Evolutionary conservation across 352 stramenopile species (phyloP).

Genomic region (Phytophthora fragariae): DNA sequence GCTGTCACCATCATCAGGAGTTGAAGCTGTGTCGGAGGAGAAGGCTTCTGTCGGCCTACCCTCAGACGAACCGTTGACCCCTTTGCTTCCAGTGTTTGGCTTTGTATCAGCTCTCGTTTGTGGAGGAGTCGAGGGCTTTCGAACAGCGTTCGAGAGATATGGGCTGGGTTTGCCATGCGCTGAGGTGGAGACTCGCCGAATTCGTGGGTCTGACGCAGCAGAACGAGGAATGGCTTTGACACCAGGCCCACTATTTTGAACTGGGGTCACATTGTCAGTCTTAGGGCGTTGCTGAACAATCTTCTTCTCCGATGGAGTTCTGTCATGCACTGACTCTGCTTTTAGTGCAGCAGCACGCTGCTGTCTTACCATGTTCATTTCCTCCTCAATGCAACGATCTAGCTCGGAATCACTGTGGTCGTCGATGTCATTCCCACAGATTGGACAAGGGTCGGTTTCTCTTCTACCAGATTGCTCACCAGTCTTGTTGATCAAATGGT

Average conservation of each 20-base stretch:
- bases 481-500: constrained; percentile 2
- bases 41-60: constrained; percentile 22
- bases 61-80: neutral
- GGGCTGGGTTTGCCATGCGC: constrained; percentile 38
- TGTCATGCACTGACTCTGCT: neutral
- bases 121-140: constrained; percentile 36
- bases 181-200: constrained; percentile 36
- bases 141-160: constrained; percentile 20
- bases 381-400: constrained; percentile 66
- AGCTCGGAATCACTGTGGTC: constrained; percentile 64
- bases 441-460: constrained; percentile 58
- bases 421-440: constrained; percentile 64
- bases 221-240: constrained; percentile 10
- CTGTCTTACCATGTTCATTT: constrained; percentile 40
- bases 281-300: constrained; percentile 15
- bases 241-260: neutral
- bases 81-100: constrained; percentile 4
- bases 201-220: constrained; percentile 22
- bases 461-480: neutral
- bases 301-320: constrained; percentile 1
- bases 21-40: constrained; percentile 9
- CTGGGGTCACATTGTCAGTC: constrained; percentile 1
- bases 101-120: constrained; percentile 12
- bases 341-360: constrained; percentile 1
- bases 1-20: constrained; percentile 2